Conservation (phyloP, 2,329 filamentous ascomycete genomes). For the Fusarium keratoplasticum region DNA sequence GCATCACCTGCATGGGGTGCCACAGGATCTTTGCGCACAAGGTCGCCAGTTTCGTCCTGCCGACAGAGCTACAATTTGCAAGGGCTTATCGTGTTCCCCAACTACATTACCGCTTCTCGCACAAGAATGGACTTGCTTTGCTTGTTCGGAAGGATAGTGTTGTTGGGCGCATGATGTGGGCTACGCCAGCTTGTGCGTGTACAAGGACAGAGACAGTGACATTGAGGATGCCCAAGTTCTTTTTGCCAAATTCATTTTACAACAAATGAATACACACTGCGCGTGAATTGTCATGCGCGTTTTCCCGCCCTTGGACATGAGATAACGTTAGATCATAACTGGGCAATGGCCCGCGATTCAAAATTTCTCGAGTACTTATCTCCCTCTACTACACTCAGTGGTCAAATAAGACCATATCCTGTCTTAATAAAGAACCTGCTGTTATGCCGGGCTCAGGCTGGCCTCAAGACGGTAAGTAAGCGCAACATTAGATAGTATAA, state of each 20-base stretch:
- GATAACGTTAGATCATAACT: too few relatives aligned
- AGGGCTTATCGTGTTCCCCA: background rate
- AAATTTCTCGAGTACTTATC: too few relatives aligned
- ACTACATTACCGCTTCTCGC: background rate
- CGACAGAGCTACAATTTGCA: background rate
- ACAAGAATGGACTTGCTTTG: background rate
- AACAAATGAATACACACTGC: background rate
- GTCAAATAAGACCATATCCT: background rate
- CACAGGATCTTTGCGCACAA: background rate
- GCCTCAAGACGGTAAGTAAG: too few relatives aligned
- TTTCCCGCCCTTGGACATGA: background rate
- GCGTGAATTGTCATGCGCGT: background rate
- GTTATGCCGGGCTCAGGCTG: too few relatives aligned
- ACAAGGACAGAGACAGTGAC: background rate
- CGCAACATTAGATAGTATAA: too few relatives aligned
- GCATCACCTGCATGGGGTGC: background rate
- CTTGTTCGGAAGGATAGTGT: background rate
- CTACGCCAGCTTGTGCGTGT: background rate
- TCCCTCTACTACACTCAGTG: too few relatives aligned
- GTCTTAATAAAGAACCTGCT: background rate
- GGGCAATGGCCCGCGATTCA: too few relatives aligned
- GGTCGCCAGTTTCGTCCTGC: background rate
- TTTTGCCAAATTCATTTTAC: background rate
- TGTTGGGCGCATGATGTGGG: conserved; percentile 1
- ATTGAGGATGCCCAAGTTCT: background rate